These are phyloP conservation scores for Cephalotrichum gorgonifer DNA, from an alignment of 2,329 filamentous ascomycete species.

Conservation along the genomic window DNA sequence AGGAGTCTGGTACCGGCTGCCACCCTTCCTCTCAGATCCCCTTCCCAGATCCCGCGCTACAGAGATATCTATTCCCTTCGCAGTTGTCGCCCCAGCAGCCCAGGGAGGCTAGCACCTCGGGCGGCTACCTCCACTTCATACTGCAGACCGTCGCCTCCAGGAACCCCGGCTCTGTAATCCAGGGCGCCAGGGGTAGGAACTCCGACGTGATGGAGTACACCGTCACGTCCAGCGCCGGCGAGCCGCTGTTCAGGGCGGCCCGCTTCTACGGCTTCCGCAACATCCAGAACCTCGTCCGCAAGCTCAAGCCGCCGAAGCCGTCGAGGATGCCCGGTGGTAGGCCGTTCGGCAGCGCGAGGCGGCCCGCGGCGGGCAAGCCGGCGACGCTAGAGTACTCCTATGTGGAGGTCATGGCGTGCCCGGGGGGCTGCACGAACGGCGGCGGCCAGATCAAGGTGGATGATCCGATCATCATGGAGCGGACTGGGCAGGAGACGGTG, in stretches of 20 bases:
- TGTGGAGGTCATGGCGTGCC: conserved; percentile 98
- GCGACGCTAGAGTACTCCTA: conserved; percentile 64
- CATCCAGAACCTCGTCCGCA: conserved; percentile 94
- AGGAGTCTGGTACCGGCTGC: conserved; percentile 29
- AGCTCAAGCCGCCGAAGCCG: conserved; percentile 67
- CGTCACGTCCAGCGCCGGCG: conserved; percentile 45
- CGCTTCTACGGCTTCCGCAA: conserved; percentile 97
- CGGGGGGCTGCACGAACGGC: conserved; percentile 96
- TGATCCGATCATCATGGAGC: conserved; percentile 54
- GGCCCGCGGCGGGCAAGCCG: conserved; percentile 36
- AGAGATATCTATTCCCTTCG: conserved; percentile 63
- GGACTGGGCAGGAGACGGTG: conserved; percentile 36
- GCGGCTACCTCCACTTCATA: conserved; percentile 80
- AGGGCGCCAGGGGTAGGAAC: conserved; percentile 69
- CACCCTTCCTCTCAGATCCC: conserved; percentile 27
- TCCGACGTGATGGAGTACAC: conserved; percentile 82
- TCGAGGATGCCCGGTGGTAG: conserved; percentile 74
- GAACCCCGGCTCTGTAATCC: conserved; percentile 62
- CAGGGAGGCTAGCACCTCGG: conserved; percentile 64
- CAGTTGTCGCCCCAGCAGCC: conserved; percentile 30
- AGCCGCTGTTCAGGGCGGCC: conserved; percentile 65
- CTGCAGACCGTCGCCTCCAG: conserved; percentile 62
- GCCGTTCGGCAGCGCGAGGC: conserved; percentile 44
- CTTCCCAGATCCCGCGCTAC: conserved; percentile 65
- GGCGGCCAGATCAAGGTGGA: conserved; percentile 90